Percentiles rank a stretch among this genome's conserved stretches.
phyloP scores from a whole-genome alignment of 2,329 filamentous ascomycete genomes.

The Colletotrichum sp. region DNA sequence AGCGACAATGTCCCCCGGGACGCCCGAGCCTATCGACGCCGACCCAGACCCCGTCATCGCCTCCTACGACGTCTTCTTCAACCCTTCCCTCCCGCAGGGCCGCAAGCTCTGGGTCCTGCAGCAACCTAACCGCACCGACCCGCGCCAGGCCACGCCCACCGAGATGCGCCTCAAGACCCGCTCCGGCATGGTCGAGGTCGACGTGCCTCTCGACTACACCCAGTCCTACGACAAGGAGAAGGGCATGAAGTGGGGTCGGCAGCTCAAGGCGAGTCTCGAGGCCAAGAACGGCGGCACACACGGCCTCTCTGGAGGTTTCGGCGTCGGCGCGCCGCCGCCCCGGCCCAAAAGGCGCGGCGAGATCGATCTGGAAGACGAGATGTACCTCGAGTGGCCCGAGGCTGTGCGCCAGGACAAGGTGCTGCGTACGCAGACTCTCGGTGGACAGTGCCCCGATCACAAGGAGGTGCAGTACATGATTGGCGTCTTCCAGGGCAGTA shows the following conservation, averaged over 20 bases:
- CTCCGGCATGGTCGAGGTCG: constrained; percentile 87
- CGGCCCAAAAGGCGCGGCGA: constrained; percentile 33
- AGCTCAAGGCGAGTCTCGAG: constrained; percentile 66
- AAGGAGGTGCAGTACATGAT: constrained; percentile 86
- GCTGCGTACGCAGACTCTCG: constrained; percentile 81
- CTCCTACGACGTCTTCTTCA: constrained; percentile 86
- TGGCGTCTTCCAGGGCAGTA: constrained; percentile 85
- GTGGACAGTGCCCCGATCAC: constrained; percentile 76
- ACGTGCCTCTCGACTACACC: constrained; percentile 79
- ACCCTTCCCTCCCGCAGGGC: constrained; percentile 66
- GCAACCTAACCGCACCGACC: constrained; percentile 78
- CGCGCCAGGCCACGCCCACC: constrained; percentile 62
- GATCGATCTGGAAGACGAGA: constrained; percentile 50
- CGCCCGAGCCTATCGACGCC: constrained; percentile 19
- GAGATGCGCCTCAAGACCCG: constrained; percentile 82
- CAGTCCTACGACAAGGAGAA: constrained; percentile 83
- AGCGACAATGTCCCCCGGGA: constrained; percentile 25
- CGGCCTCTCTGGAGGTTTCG: constrained; percentile 76
- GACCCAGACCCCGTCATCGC: constrained; percentile 73
- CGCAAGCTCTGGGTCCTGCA: constrained; percentile 83
- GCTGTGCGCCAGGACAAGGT: constrained; percentile 74
- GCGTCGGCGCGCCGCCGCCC: constrained; percentile 56
- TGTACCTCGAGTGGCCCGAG: constrained; percentile 65
- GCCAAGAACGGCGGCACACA: constrained; percentile 69
- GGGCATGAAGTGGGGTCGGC: constrained; percentile 82